These are phyloP conservation scores for Huntiella bhutanensis DNA, from an alignment of 2,329 filamentous ascomycete species.

Conservation along the genomic window DNA sequence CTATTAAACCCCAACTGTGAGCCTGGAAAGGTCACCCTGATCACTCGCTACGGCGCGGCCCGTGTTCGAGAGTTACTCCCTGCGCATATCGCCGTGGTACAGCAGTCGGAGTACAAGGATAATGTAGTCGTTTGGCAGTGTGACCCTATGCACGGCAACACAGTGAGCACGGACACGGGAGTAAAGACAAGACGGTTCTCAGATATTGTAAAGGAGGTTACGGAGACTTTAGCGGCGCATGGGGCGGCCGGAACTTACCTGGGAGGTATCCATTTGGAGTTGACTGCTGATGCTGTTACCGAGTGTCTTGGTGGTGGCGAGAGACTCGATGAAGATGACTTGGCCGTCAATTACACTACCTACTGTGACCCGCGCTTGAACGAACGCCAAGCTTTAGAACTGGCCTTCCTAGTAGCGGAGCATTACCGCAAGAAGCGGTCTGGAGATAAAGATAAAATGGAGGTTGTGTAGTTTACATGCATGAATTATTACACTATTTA, in stretches of 20 bases:
- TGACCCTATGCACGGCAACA: constrained; percentile 94
- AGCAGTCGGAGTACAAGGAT: constrained; percentile 48
- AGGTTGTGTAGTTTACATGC: no score
- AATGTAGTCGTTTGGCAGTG: constrained; percentile 78
- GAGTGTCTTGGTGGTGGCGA: constrained; percentile 88
- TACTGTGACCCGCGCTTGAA: constrained; percentile 93
- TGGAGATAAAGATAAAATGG: no score
- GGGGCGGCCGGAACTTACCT: constrained; percentile 68
- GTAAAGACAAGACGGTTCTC: constrained; percentile 87
- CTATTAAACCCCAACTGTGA: constrained; percentile 69
- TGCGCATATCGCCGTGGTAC: constrained; percentile 72
- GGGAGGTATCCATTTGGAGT: constrained; percentile 83
- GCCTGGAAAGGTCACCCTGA: constrained; percentile 83
- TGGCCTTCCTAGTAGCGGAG: constrained; percentile 83
- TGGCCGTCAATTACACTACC: constrained; percentile 81
- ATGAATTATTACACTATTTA: not conserved
- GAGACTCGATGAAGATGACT: constrained; percentile 68
- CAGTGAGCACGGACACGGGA: constrained; percentile 47
- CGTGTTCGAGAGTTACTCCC: constrained; percentile 63
- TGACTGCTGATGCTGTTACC: constrained; percentile 90
- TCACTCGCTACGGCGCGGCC: constrained; percentile 76
- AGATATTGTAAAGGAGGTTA: constrained; percentile 75
- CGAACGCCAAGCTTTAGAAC: constrained; percentile 90
- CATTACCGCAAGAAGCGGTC: constrained; percentile 35
- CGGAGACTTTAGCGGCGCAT: constrained; percentile 69